Conservation (phyloP, 2,329 filamentous ascomycete species). For the Truncatella angustata region DNA sequence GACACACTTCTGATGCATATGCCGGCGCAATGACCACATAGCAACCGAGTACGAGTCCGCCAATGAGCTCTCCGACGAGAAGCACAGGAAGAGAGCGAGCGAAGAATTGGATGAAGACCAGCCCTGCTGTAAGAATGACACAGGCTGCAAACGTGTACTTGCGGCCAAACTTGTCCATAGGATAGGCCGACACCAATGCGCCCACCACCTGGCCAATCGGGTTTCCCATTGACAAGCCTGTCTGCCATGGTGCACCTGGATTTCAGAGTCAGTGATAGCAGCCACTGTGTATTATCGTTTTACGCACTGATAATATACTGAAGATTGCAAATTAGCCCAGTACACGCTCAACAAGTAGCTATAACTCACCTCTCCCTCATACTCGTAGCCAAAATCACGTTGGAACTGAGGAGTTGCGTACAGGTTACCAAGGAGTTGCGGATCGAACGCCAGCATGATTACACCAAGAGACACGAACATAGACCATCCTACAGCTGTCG, state of each 20-base stretch:
- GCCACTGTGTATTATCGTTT: not conserved
- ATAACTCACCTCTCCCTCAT: slow-evolving; percentile 27
- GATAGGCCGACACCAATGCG: slow-evolving; percentile 47
- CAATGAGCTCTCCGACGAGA: slow-evolving; percentile 60
- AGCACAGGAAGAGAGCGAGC: slow-evolving; percentile 53
- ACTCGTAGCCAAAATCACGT: slow-evolving; percentile 29
- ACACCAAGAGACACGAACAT: slow-evolving; percentile 58
- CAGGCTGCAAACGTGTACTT: slow-evolving; percentile 44
- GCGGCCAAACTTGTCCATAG: slow-evolving; percentile 44
- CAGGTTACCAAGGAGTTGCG: slow-evolving; percentile 62
- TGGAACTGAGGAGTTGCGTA: slow-evolving; percentile 41
- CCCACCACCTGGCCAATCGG: slow-evolving; percentile 57
- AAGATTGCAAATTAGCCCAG: not conserved
- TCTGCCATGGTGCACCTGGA: slow-evolving; percentile 43
- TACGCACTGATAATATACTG: slow-evolving; percentile 33
- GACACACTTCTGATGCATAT: slow-evolving; percentile 61
- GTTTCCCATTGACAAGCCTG: slow-evolving; percentile 49
- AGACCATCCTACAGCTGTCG: slow-evolving; percentile 51
- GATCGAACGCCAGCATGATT: slow-evolving; percentile 63
- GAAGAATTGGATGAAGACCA: slow-evolving; percentile 65
- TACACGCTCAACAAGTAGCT: not conserved
- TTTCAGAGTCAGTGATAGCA: slow-evolving; percentile 19
- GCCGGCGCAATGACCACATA: slow-evolving; percentile 59
- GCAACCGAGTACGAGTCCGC: slow-evolving; percentile 59
- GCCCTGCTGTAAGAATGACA: slow-evolving; percentile 43